phyloP scores from a whole-genome alignment of 139 green algal genomes.

The Coelastrella sp. region DNA sequence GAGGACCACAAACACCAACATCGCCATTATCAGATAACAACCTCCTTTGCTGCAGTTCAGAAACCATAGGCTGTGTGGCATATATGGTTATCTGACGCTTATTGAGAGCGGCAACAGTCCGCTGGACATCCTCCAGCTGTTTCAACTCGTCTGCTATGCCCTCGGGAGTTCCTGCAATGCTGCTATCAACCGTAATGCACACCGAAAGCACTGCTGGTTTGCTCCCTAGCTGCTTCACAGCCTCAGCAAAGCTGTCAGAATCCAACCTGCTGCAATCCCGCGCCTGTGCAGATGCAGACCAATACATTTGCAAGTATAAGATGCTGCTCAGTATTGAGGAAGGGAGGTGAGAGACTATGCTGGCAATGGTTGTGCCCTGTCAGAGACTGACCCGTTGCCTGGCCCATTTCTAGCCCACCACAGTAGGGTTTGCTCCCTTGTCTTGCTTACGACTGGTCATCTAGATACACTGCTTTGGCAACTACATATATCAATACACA shows the following conservation, averaged over 20 bases:
- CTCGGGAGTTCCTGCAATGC: neutral
- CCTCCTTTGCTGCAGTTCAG: neutral
- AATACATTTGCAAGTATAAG: no score
- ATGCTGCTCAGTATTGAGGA: no score
- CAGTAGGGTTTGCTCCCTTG: no score
- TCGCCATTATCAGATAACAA: neutral
- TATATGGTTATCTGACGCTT: constrained; percentile 36
- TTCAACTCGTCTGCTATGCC: constrained; percentile 43
- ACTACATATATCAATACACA: no score
- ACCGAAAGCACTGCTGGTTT: neutral
- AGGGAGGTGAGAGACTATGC: no score
- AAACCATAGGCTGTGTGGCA: neutral
- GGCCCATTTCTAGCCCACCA: no score
- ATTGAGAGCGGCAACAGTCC: neutral
- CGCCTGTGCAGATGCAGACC: neutral
- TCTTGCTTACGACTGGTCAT: no score
- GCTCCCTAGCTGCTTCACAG: neutral
- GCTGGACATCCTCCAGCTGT: constrained; percentile 41
- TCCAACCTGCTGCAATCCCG: neutral
- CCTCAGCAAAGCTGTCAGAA: neutral
- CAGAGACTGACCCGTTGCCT: no score
- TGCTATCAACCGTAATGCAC: neutral
- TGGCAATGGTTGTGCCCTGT: no score
- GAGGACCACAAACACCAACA: constrained; percentile 25
- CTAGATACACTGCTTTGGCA: no score